These are phyloP conservation scores for Crithidia acanthocephali DNA, from an alignment of 208 protist species.

Conservation along the genomic window DNA sequence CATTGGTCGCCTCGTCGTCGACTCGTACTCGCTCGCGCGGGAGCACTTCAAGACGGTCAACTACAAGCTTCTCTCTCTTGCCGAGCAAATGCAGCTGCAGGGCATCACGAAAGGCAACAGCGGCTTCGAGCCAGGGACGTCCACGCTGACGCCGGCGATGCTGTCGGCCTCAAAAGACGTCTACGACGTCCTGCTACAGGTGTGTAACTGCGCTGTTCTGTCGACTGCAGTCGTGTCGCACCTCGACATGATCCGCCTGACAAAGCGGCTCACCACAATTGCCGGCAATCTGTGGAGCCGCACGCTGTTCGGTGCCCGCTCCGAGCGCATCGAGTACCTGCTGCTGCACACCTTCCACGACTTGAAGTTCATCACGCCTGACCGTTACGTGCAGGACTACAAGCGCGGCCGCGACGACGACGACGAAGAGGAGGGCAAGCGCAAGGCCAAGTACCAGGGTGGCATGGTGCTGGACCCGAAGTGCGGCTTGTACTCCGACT, in stretches of 20 bases:
- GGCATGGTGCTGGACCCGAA: constrained; percentile 98
- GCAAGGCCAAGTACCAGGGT: constrained; percentile 93
- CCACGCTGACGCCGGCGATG: constrained; percentile 51
- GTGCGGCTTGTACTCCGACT: constrained; percentile 98
- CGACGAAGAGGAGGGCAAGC: constrained; percentile 71
- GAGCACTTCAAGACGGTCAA: constrained; percentile 94
- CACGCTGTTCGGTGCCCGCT: constrained; percentile 94
- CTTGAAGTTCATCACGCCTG: constrained; percentile 96
- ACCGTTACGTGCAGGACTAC: constrained; percentile 85
- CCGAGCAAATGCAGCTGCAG: constrained; percentile 69
- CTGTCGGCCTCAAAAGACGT: constrained; percentile 51
- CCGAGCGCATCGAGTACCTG: constrained; percentile 99
- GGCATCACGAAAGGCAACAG: constrained; percentile 65
- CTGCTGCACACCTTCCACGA: constrained; percentile 97
- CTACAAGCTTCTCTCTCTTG: constrained; percentile 89
- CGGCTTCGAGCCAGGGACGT: constrained; percentile 67
- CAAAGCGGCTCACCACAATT: constrained; percentile 97
- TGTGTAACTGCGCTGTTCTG: constrained; percentile 82
- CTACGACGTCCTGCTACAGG: constrained; percentile 71
- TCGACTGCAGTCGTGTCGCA: constrained; percentile 90
- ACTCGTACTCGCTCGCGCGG: constrained; percentile 94
- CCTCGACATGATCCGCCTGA: constrained; percentile 97
- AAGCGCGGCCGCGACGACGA: constrained; percentile 73
- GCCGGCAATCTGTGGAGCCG: constrained; percentile 97
- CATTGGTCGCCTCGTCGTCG: constrained; percentile 94